Conservation (phyloP, 139 green algal species). For the Microglena sp. region DNA sequence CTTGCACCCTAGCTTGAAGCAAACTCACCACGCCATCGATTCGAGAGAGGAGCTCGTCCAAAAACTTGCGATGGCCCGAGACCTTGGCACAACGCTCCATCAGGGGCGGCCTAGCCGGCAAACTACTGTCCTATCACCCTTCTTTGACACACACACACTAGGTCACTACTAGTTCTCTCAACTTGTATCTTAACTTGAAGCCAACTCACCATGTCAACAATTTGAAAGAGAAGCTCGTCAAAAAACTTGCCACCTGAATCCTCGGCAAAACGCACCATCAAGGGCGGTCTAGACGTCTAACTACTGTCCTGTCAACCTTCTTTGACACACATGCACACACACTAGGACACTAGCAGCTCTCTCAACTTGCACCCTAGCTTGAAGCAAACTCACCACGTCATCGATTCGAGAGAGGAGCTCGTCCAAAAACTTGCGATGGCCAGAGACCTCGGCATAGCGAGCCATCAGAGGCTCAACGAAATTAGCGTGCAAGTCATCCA, state of each 20-base stretch:
- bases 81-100: too few species aligned
- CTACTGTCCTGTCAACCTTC: background rate
- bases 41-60: background rate
- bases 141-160: too few species aligned
- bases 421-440: constrained; percentile 45
- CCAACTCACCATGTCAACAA: too few species aligned
- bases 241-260: too few species aligned
- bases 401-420: background rate
- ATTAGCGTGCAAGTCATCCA: constrained; percentile 15
- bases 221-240: too few species aligned
- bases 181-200: too few species aligned
- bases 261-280: too few species aligned
- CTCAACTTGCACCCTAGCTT: background rate
- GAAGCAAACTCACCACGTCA: background rate
- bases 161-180: too few species aligned
- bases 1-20: background rate
- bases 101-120: too few species aligned
- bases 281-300: background rate
- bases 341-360: background rate
- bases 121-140: too few species aligned
- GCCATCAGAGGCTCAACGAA: constrained; percentile 49
- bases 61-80: constrained; percentile 44
- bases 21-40: too few species aligned
- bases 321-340: background rate
- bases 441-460: constrained; percentile 17